Evolutionary conservation across 495 filamentous ascomycete genomes (phyloP).

Genomic region (Pseudomonodictys pantanalensis): DNA sequence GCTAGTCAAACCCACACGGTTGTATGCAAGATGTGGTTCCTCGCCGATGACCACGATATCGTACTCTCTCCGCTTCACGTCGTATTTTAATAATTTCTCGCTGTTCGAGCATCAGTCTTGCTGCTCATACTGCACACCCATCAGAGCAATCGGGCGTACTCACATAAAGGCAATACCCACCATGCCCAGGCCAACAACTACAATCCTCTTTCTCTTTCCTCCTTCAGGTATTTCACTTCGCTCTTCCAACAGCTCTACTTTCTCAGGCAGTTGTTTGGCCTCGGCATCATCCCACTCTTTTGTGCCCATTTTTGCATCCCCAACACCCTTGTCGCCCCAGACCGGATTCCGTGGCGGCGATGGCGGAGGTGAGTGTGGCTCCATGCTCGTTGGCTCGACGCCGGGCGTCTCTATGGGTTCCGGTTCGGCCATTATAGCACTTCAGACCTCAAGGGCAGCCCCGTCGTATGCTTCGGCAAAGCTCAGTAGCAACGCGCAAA

Average conservation of each 20-base stretch:
- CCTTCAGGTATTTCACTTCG: constrained; percentile 32
- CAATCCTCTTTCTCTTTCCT: constrained; percentile 61
- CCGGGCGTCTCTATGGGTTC: constrained; percentile 21
- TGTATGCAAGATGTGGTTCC: constrained; percentile 89
- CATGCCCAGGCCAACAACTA: constrained; percentile 93
- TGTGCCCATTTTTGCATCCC: constrained; percentile 10
- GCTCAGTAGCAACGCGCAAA: too few species aligned
- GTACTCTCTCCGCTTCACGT: constrained; percentile 71
- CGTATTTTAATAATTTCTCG: constrained; percentile 87
- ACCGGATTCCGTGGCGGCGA: background rate
- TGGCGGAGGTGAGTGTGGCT: constrained; percentile 15
- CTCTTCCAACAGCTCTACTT: constrained; percentile 26
- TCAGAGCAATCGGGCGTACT: constrained; percentile 33
- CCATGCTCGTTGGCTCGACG: constrained; percentile 20
- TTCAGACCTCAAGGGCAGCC: too few species aligned
- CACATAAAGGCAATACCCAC: constrained; percentile 93
- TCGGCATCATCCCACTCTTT: constrained; percentile 36
- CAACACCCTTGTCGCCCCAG: constrained; percentile 1
- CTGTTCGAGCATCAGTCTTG: constrained; percentile 41
- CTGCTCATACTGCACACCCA: background rate
- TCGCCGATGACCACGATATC: constrained; percentile 90
- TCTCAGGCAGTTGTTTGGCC: constrained; percentile 38
- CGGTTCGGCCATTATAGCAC: constrained; percentile 11
- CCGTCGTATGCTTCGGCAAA: too few species aligned
- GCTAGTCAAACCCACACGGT: constrained; percentile 89